phyloP scores from a whole-genome alignment of 208 protist genomes.

The Angomonas deanei region DNA sequence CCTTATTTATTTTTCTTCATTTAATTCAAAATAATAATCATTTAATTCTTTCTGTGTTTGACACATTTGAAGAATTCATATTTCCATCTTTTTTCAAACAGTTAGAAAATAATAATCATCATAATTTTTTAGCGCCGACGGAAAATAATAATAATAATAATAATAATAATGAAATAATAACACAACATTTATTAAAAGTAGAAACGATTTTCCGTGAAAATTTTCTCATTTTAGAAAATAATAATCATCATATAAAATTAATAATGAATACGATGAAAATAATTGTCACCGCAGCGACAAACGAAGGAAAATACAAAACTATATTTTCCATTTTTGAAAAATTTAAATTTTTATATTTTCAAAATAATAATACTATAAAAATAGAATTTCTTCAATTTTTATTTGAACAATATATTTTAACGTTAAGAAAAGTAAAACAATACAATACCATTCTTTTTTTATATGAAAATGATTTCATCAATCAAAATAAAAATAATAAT shows the following conservation, averaged over 20 bases:
- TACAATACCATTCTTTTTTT: not conserved
- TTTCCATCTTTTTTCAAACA: no score
- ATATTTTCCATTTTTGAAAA: not conserved
- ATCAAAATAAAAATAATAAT: slow-evolving; percentile 1
- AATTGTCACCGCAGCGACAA: not conserved
- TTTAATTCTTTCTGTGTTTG: not conserved
- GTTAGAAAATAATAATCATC: no score
- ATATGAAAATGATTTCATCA: not conserved
- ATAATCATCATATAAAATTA: slow-evolving; percentile 2
- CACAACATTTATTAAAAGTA: not conserved
- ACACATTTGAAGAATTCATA: not conserved
- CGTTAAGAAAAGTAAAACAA: not conserved
- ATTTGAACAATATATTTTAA: not conserved
- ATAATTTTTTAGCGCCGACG: not conserved
- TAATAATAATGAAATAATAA: not conserved
- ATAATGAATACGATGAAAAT: not conserved
- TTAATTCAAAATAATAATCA: not conserved
- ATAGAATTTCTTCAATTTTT: not conserved
- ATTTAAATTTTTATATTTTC: not conserved
- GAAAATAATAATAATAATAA: not conserved
- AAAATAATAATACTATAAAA: slow-evolving; percentile 6
- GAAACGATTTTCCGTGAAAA: not conserved
- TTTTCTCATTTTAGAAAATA: slow-evolving; percentile 2
- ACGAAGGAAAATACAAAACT: not conserved
- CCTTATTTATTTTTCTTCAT: not conserved